Percentiles rank a stretch among this genome's conserved stretches.
Conservation (phyloP, 441 rosid genomes). For the Croton setiger region DNA sequence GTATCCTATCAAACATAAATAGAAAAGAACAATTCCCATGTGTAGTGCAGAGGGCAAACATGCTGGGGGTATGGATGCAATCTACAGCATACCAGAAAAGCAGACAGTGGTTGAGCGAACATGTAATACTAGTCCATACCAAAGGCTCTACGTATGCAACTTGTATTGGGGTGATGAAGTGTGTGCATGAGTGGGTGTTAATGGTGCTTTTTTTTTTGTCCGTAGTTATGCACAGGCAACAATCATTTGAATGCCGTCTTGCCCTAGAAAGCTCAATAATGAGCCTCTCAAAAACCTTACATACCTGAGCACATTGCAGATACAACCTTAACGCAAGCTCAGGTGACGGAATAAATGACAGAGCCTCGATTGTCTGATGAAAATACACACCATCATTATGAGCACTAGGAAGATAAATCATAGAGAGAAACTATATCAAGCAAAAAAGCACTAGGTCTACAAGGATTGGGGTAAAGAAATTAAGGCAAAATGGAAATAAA, state of each 20-base stretch:
- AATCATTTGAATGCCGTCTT: not conserved
- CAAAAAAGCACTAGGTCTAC: not conserved
- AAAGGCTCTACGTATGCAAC: not conserved
- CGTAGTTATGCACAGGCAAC: not conserved
- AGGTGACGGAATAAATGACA: slow-evolving; percentile 73
- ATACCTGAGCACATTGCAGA: slow-evolving; percentile 98
- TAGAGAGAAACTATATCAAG: too few relatives aligned
- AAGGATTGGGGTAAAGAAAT: not conserved
- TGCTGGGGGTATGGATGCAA: too few relatives aligned
- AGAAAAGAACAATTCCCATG: slow-evolving; percentile 2
- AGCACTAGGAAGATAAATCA: slow-evolving; percentile 6
- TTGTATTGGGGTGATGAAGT: not conserved
- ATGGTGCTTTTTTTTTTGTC: not conserved
- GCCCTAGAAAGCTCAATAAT: not conserved
- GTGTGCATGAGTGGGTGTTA: not conserved
- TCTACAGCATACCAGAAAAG: not conserved
- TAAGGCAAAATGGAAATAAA: too few relatives aligned
- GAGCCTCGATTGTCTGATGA: slow-evolving; percentile 79
- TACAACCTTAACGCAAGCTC: slow-evolving; percentile 84
- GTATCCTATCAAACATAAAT: not conserved
- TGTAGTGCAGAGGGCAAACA: not conserved
- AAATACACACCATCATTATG: slow-evolving; percentile 4
- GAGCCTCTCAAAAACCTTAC: slow-evolving; percentile 5
- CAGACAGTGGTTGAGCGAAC: not conserved
- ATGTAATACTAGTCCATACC: not conserved